phyloP scores from a whole-genome alignment of 164 flowering plant species.

The Nymphaea colorata region DNA sequence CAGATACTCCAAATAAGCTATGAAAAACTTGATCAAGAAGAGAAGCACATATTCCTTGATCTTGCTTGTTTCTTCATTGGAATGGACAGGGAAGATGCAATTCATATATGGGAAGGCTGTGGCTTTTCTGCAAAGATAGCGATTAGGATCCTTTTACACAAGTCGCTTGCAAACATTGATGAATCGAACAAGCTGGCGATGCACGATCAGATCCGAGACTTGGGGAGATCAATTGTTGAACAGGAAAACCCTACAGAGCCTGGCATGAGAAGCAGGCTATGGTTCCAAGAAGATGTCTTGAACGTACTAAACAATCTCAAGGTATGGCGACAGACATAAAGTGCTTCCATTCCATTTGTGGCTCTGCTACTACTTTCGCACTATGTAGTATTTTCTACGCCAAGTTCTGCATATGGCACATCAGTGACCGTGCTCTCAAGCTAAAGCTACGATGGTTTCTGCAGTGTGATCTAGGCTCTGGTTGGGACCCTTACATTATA shows the following conservation, averaged over 20 bases:
- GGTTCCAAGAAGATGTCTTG: constrained; percentile 1
- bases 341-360: background rate
- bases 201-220: constrained; percentile 1
- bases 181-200: background rate
- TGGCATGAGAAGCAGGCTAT: background rate
- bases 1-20: background rate
- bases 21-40: background rate
- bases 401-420: no score
- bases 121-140: background rate
- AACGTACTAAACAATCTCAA: background rate
- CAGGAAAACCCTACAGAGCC: background rate
- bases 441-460: no score
- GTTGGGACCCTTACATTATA: no score
- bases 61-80: constrained; percentile 1
- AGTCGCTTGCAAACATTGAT: background rate
- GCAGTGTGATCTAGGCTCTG: no score
- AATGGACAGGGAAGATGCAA: background rate
- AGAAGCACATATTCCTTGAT: background rate
- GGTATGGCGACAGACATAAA: background rate
- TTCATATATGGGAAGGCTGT: constrained; percentile 1
- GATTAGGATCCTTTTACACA: background rate
- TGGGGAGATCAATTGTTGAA: constrained; percentile 2
- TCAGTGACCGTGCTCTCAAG: no score
- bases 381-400: background rate
- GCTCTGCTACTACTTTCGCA: background rate